Evolutionary conservation across 1,284 basidiomycete genomes (phyloP).

Genomic region (Ustilago cynodontis): DNA sequence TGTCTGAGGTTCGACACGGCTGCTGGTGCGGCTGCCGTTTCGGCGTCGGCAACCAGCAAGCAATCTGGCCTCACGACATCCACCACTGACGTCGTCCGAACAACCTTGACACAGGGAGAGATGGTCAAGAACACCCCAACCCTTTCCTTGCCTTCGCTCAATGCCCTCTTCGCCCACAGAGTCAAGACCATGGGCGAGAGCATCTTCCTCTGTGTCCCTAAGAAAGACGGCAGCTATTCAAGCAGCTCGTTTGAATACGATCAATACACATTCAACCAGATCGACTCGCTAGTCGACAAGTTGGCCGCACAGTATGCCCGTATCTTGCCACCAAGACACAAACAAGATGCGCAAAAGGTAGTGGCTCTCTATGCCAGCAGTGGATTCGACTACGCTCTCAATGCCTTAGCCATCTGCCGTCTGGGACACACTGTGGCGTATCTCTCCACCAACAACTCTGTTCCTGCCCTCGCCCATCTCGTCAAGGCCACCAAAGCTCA

Average conservation of each 20-base stretch:
- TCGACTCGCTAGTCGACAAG: conserved; percentile 9
- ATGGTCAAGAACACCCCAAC: background rate
- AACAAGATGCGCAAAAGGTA: background rate
- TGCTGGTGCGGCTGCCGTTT: too few relatives aligned
- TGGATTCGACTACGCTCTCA: conserved; percentile 25
- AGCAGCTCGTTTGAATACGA: conserved; percentile 14
- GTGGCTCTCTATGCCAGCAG: conserved; percentile 17
- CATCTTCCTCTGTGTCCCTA: conserved; percentile 17
- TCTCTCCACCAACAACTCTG: conserved; percentile 46
- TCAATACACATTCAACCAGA: conserved; percentile 19
- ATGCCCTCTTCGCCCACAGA: conserved; percentile 20
- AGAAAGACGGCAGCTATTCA: background rate
- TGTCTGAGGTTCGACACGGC: too few relatives aligned
- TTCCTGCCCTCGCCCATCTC: conserved; percentile 37
- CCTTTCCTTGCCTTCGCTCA: conserved; percentile 13
- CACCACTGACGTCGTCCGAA: background rate
- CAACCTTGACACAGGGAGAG: background rate
- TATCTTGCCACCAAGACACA: conserved; percentile 6
- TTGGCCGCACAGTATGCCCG: conserved; percentile 11
- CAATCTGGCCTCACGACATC: background rate
- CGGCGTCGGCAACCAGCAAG: background rate
- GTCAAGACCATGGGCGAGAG: conserved; percentile 8
- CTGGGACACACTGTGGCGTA: conserved; percentile 22
- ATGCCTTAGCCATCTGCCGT: conserved; percentile 18
- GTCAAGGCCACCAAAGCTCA: conserved; percentile 16